Conservation (phyloP, 768 basidiomycete genomes). For the Collybiopsis confluens region DNA sequence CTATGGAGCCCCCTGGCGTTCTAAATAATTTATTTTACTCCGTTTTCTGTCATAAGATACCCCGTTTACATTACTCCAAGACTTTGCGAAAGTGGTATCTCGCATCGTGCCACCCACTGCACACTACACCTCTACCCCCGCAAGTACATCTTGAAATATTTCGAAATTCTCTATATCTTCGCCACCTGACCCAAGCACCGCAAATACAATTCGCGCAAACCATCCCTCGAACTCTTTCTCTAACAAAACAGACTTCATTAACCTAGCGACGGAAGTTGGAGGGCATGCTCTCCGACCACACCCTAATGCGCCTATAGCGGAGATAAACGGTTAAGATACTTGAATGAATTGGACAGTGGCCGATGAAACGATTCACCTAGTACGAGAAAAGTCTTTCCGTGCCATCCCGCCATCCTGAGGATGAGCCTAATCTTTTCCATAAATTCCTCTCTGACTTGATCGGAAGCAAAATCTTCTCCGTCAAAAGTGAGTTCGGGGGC, state of each 20-base stretch:
- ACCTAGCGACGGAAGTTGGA: slow-evolving; percentile 17
- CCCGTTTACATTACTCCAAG: too few relatives aligned
- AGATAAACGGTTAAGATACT: too few relatives aligned
- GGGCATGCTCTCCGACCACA: slow-evolving; percentile 24
- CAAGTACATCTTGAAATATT: slow-evolving; percentile 17
- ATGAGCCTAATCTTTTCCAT: slow-evolving; percentile 21
- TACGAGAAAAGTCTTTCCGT: slow-evolving; percentile 15
- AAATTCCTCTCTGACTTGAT: slow-evolving; percentile 10
- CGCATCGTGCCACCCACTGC: too few relatives aligned
- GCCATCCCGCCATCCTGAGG: slow-evolving; percentile 19
- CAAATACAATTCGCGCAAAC: slow-evolving; percentile 19
- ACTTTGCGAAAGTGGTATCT: too few relatives aligned
- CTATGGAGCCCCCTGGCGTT: too few relatives aligned
- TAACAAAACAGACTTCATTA: slow-evolving; percentile 20
- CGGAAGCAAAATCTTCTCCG: slow-evolving; percentile 6
- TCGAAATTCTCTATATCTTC: slow-evolving; percentile 16
- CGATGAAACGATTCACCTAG: slow-evolving; percentile 13
- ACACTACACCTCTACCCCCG: not conserved
- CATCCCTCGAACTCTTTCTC: slow-evolving; percentile 23
- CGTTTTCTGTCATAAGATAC: too few relatives aligned
- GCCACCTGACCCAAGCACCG: slow-evolving; percentile 14
- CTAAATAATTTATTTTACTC: too few relatives aligned
- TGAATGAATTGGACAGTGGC: not conserved
- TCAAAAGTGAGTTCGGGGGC: slow-evolving; percentile 14
- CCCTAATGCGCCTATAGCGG: slow-evolving; percentile 23